Evolutionary conservation across 164 flowering plant species (phyloP), one percentile per base, ranked within the genome.

Genomic region (Pachysandra terminalis): DNA sequence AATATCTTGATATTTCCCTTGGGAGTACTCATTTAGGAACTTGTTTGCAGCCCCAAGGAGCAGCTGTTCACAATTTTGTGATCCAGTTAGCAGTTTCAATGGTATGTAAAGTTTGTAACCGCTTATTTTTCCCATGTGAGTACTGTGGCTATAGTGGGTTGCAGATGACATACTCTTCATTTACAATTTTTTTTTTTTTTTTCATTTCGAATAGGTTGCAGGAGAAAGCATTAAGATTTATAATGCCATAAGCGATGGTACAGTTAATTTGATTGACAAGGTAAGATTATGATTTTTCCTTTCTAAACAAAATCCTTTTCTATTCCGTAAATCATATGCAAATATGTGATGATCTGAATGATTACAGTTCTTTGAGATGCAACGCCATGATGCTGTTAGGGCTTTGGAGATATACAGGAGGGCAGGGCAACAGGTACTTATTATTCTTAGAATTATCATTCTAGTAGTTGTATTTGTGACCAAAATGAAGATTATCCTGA

Each of bases 1-100:
- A 66, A 49, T 27, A 2, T 53, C 27, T 62, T 66, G 25, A 19
- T 64, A 21, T n/a, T 26, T 55, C 2, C 32, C 27, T 0, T 32
- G 15, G 22, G 22, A 53, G 24, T 16, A 22, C 24, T 66, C 35
- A 55, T 48, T n/a, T 58, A 37, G 51, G 27, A 72, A 64, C 26
- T 66, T 72, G 26, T 78, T 22, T 86, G 78, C 92, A 96, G 99
- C 98, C 99, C 57, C 89, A 90, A 81, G 98, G 96, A 59, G 97
- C 96, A 68, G 89, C 95, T 45, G 81, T 85, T 71, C 80, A 84
- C 71, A 93, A 93, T 74, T 85, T 80, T 73, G 83, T 93, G 8
- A 90, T 96, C 71, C 98, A 91, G 72, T 75, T 90, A 27, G 96
- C 96, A 64, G 86, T 96, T 68, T 80, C 96, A 56, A 79, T 96